Percentiles rank a stretch among this genome's conserved stretches.
These are phyloP conservation scores for Parafenestella ontariensis DNA, from an alignment of 2,329 filamentous ascomycete species.

Conservation along the genomic window DNA sequence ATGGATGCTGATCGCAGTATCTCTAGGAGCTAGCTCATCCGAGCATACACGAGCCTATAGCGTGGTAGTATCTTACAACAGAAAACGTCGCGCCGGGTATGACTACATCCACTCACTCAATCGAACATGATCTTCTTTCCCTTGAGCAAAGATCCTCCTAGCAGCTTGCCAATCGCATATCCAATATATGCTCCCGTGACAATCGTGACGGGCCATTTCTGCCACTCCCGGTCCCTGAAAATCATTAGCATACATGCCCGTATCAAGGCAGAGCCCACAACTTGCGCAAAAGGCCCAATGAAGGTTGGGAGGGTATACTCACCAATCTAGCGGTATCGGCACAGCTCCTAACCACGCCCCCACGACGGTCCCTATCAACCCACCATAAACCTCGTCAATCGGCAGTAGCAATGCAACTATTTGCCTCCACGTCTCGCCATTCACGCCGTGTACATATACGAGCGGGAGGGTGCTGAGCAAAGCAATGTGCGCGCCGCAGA, in stretches of 20 bases:
- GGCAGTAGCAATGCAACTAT: conserved; percentile 73
- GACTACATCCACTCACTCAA: conserved; percentile 19
- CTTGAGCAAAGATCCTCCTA: conserved; percentile 60
- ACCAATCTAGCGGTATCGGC: conserved; percentile 95
- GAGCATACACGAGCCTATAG: neutral
- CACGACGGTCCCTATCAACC: conserved; percentile 75
- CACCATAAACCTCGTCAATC: conserved; percentile 85
- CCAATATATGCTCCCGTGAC: conserved; percentile 82
- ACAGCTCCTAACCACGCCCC: conserved; percentile 94
- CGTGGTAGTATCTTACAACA: neutral
- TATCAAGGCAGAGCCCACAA: neutral
- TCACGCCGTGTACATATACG: conserved; percentile 85
- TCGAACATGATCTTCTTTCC: conserved; percentile 56
- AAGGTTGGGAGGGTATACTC: conserved; percentile 39
- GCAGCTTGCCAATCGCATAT: conserved; percentile 72
- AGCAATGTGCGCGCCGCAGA: conserved; percentile 82
- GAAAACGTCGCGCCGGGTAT: neutral
- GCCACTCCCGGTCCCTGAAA: conserved; percentile 88
- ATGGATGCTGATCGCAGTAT: neutral
- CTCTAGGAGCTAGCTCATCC: neutral
- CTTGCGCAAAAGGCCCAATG: no score
- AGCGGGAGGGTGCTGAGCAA: conserved; percentile 80
- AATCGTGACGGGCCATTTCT: conserved; percentile 95
- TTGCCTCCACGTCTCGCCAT: conserved; percentile 72
- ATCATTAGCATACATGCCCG: neutral